A percentile compares a stretch with the other conserved stretches of the same genome.
Conservation (phyloP, 2,329 filamentous ascomycete genomes). For the Exophiala aquamarina region DNA sequence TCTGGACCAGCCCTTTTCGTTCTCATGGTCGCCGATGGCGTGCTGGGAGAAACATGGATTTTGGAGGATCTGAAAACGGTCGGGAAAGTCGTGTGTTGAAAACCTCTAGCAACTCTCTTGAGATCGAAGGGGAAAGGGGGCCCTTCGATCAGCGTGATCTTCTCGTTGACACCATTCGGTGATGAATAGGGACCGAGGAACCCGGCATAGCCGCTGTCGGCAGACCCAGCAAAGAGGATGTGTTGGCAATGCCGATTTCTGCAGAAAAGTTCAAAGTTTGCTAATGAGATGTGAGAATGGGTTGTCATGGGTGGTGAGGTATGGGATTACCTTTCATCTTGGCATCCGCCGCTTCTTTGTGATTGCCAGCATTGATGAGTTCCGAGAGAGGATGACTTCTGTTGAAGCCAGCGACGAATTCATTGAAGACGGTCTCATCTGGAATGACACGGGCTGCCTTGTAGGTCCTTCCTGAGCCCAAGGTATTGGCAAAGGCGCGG, state of each 20-base stretch:
- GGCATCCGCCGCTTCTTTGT: constrained; percentile 45
- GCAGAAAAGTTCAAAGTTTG: constrained; percentile 35
- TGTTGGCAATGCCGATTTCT: constrained; percentile 42
- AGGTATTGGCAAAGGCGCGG: constrained; percentile 41
- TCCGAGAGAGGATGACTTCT: constrained; percentile 39
- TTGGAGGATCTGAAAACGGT: constrained; percentile 56
- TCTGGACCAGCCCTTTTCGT: constrained; percentile 23
- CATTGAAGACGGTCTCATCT: constrained; percentile 29
- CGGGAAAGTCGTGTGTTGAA: constrained; percentile 44
- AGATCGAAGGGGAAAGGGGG: constrained; percentile 41
- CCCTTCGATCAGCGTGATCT: constrained; percentile 41
- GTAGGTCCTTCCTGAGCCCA: constrained; percentile 39
- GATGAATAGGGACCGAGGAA: constrained; percentile 36
- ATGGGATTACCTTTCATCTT: constrained; percentile 40
- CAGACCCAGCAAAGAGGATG: constrained; percentile 43
- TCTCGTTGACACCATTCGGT: constrained; percentile 28
- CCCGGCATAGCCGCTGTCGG: constrained; percentile 45
- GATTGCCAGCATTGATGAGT: constrained; percentile 44
- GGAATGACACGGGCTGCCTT: constrained; percentile 28
- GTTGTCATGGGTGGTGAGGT: neutral
- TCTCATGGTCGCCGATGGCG: constrained; percentile 4
- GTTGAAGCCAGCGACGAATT: constrained; percentile 45
- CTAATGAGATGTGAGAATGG: constrained; percentile 27
- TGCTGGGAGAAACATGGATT: constrained; percentile 34
- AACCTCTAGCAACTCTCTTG: constrained; percentile 25